Conservation (phyloP, 257 asterid genomes). For the Fraxinus anomala region DNA sequence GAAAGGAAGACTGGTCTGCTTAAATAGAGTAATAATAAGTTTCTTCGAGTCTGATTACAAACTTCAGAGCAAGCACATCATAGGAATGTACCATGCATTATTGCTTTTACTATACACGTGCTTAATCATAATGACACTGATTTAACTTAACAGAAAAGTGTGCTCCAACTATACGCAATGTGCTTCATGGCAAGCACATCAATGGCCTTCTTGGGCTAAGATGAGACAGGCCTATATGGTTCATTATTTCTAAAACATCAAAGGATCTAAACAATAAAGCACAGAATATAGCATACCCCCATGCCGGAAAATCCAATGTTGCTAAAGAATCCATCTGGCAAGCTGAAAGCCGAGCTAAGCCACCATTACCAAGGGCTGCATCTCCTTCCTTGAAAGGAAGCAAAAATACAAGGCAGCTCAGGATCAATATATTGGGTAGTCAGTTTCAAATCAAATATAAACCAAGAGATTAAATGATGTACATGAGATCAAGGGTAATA, state of each 20-base stretch:
- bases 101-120: not conserved
- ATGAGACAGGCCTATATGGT: not conserved
- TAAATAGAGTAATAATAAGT: not conserved
- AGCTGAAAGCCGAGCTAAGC: constrained; percentile 57
- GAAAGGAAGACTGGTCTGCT: not conserved
- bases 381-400: constrained; percentile 46
- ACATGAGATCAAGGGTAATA: not conserved
- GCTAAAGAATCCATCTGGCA: constrained; percentile 62
- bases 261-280: not conserved
- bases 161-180: not conserved
- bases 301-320: constrained; percentile 52
- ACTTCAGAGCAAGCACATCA: not conserved
- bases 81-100: not conserved
- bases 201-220: not conserved
- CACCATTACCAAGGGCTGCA: constrained; percentile 62
- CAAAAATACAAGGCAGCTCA: constrained; percentile 8
- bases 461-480: constrained; percentile 13
- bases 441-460: not conserved
- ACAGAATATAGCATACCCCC: constrained; percentile 42
- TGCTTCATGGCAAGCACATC: constrained; percentile 8
- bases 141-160: not conserved
- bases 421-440: not conserved
- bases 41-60: not conserved
- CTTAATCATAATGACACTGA: not conserved
- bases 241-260: not conserved